Evolutionary conservation across 805 yeast genomes (phyloP).

Genomic region (Starmerella vaccinii): DNA sequence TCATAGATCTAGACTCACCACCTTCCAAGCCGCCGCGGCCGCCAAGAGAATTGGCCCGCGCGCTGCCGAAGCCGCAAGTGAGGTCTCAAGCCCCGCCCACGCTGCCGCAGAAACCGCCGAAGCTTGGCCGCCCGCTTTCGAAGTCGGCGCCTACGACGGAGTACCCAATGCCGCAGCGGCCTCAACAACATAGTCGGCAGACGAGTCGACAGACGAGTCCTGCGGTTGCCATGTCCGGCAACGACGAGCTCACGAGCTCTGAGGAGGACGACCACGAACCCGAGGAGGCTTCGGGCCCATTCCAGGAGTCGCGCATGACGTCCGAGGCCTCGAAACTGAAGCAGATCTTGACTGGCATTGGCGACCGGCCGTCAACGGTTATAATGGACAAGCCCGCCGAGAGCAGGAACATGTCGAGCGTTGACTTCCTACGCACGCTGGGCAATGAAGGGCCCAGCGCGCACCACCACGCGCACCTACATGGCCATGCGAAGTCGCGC

Average conservation of each 20-base stretch:
- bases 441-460: slow-evolving; percentile 21
- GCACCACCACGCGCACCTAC: slow-evolving; percentile 8
- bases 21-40: slow-evolving; percentile 6
- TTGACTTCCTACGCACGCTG: slow-evolving; percentile 32
- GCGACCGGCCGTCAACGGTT: slow-evolving; percentile 29
- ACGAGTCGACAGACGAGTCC: neutral
- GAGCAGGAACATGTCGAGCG: slow-evolving; percentile 29
- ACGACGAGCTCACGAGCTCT: neutral
- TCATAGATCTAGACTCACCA: slow-evolving; percentile 3
- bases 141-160: neutral
- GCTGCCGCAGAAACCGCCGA: slow-evolving; percentile 2
- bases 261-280: slow-evolving; percentile 7
- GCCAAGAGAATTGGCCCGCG: neutral
- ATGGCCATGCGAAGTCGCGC: slow-evolving; percentile 1
- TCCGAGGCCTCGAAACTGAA: slow-evolving; percentile 25
- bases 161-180: slow-evolving; percentile 9
- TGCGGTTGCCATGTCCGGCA: neutral
- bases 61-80: neutral
- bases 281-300: neutral
- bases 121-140: neutral
- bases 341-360: slow-evolving; percentile 30
- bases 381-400: slow-evolving; percentile 25
- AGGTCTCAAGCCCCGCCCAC: neutral
- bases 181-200: too few species aligned
- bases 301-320: slow-evolving; percentile 6